These are phyloP conservation scores for Monosporozyma yasuniensis DNA, from an alignment of 805 yeast genomes.

Conservation along the genomic window DNA sequence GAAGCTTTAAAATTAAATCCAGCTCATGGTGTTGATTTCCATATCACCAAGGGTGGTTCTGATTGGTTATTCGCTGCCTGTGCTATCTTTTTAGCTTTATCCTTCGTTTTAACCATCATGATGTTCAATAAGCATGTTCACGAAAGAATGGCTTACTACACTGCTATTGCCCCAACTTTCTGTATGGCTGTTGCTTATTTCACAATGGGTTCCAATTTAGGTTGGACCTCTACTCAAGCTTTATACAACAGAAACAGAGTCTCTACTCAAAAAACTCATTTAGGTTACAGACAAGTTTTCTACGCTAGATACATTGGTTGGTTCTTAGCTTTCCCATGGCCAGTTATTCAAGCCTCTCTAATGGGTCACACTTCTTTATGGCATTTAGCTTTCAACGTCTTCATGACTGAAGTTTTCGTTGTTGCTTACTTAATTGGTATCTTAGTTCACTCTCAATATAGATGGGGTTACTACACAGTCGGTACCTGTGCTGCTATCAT, in stretches of 20 bases:
- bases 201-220: conserved; percentile 52
- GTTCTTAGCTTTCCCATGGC: conserved; percentile 45
- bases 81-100: conserved; percentile 34
- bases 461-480: conserved; percentile 45
- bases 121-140: conserved; percentile 25
- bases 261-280: conserved; percentile 17
- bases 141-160: conserved; percentile 30
- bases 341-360: conserved; percentile 30
- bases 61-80: conserved; percentile 65
- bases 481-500: conserved; percentile 23
- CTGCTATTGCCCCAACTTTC: conserved; percentile 38
- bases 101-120: conserved; percentile 23
- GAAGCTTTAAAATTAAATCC: conserved; percentile 40
- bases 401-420: conserved; percentile 35
- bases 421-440: conserved; percentile 38
- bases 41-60: conserved; percentile 51
- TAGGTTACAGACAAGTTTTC: conserved; percentile 45
- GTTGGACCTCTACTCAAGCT: conserved; percentile 41
- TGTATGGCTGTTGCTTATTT: conserved; percentile 43
- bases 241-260: conserved; percentile 43
- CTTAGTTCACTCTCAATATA: conserved; percentile 38
- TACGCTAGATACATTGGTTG: conserved; percentile 50
- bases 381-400: conserved; percentile 25
- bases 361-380: conserved; percentile 20
- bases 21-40: conserved; percentile 40